Base-by-base conservation (phyloP, 768 basidiomycete species). In the Lentinula detonsa region DNA sequence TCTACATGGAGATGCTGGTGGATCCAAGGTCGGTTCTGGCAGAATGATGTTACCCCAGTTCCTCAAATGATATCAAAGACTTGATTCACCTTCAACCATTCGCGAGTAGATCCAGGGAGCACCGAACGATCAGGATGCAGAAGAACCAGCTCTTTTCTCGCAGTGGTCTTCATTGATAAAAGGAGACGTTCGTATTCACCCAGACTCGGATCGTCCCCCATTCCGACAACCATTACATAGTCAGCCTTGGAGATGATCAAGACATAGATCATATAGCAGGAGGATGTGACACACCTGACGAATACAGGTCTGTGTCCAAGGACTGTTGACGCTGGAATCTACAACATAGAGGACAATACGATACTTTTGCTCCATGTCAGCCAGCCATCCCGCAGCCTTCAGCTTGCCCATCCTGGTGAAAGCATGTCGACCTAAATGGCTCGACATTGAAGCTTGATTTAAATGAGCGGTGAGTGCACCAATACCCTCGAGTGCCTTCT, bases 261-360 rank as follows among this genome's bases (percentile, higher is more conserved):
- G 18, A 15, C 55, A 18, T 21, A 53, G 34, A 16, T 35, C 16
- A 46, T 60, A 54, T 7, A 16, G 5, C 21, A 45, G 11, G 53
- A 7, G 13, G 54, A 59, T 28, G 42, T 53, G 9, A 61, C 66
- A 39, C 64, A 90, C 91, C 80, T 98, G 96, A 28, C 94, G 85
- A 63, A 99, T 95, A 71, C 95, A 98, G 0, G 95, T 98, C 73
- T 98, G 91, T 34, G 96, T 98, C 97, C 97, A 99, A 18, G 93
- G 90, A 61, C 93, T 95, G 60, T 85, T 91, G 39, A 96, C 94
- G 0, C 95, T 87, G 0, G 96, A 94, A 73, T 99, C 95, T 6
- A 92, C 96, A 35, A 99, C 93, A 69, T 98, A 98, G 15, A 99
- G 81, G 0, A 98, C 95, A 2, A 87, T 97, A 33, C 93, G 83